Percentiles rank a stretch among this genome's conserved stretches.
These are phyloP conservation scores for Plasmodium gaboni DNA, from an alignment of 169 alveolate species.

Conservation along the genomic window DNA sequence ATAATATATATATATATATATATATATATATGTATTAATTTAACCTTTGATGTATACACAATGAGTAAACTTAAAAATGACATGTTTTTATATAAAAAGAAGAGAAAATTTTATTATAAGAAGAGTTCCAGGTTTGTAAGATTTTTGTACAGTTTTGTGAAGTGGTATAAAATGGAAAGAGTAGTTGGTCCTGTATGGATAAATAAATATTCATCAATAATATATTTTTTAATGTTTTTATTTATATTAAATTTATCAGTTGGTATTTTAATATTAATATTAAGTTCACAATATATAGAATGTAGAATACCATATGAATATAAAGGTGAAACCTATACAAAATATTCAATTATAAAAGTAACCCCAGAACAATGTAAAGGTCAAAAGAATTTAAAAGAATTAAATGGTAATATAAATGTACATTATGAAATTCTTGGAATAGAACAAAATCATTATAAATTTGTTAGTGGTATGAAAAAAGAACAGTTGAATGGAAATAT, in stretches of 20 bases:
- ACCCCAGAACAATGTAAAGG: slow-evolving; percentile 71
- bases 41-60: too few species aligned
- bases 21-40: not conserved
- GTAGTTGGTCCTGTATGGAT: slow-evolving; percentile 55
- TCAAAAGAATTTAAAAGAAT: slow-evolving; percentile 19
- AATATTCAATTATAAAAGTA: slow-evolving; percentile 61
- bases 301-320: slow-evolving; percentile 73
- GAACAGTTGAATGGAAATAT: slow-evolving; percentile 43
- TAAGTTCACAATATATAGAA: slow-evolving; percentile 57
- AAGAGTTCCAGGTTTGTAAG: slow-evolving; percentile 25
- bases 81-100: not conserved
- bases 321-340: slow-evolving; percentile 49
- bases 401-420: slow-evolving; percentile 49
- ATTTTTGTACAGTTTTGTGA: slow-evolving; percentile 31
- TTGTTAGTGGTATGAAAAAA: slow-evolving; percentile 42
- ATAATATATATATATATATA: not conserved
- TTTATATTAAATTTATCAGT: slow-evolving; percentile 31
- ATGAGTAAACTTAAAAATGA: not conserved
- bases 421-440: slow-evolving; percentile 64
- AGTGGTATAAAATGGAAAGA: slow-evolving; percentile 70
- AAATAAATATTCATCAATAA: slow-evolving; percentile 32
- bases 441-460: slow-evolving; percentile 52
- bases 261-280: slow-evolving; percentile 19
- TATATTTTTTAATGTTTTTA: slow-evolving; percentile 35
- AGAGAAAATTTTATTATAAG: slow-evolving; percentile 33